Evolutionary conservation across 345 rosid species (phyloP).

Genomic region (Eutrema japonicum): DNA sequence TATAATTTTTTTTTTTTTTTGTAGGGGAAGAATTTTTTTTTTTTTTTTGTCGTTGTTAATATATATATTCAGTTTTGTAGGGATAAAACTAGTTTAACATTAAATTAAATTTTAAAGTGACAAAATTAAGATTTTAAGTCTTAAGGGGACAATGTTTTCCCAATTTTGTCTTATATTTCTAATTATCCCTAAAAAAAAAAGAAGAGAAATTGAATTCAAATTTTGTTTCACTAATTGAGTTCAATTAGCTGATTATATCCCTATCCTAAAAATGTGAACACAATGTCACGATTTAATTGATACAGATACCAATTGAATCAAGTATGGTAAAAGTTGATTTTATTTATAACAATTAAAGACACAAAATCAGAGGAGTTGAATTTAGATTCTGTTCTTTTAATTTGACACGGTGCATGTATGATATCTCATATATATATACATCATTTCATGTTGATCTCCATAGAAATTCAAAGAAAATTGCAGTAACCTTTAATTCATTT

Average conservation of each 20-base stretch:
- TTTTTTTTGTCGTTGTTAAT: too few species aligned
- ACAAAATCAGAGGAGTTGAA: slow-evolving; percentile 18
- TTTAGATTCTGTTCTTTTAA: slow-evolving; percentile 29
- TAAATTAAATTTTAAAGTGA: too few species aligned
- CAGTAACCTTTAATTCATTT: background rate
- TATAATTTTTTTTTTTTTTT: too few species aligned
- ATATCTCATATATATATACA: slow-evolving; percentile 10
- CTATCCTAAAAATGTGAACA: slow-evolving; percentile 2
- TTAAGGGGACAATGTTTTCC: too few species aligned
- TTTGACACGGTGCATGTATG: slow-evolving; percentile 26
- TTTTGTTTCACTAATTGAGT: background rate
- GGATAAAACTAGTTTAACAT: too few species aligned
- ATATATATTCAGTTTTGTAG: too few species aligned
- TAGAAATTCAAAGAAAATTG: background rate
- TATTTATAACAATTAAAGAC: slow-evolving; percentile 8
- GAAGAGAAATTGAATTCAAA: background rate
- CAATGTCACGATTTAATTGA: slow-evolving; percentile 8
- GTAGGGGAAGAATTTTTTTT: too few species aligned
- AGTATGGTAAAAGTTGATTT: slow-evolving; percentile 2
- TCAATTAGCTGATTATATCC: background rate
- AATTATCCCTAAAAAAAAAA: background rate
- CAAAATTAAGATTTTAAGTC: too few species aligned
- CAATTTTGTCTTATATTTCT: background rate
- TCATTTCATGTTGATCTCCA: background rate
- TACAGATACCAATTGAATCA: slow-evolving; percentile 4